Base-by-base conservation (phyloP, 768 basidiomycete species). In the Rhizopogon salebrosus region DNA sequence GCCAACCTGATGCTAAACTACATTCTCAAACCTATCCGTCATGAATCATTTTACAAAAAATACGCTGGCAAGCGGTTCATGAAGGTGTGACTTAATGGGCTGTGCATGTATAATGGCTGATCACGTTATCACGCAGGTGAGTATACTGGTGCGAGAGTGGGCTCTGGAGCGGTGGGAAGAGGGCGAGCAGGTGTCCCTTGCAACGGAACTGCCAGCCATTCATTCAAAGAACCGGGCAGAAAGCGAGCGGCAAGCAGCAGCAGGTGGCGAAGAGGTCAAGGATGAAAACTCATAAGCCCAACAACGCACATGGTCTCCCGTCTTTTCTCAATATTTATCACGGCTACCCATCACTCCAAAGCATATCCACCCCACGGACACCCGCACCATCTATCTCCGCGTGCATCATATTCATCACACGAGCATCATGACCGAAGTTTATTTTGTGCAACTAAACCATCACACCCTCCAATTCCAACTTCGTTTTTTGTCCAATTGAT, bases 1-100 rank as follows among this genome's bases (percentile, higher is more conserved):
- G 95, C 91, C 0, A 89, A 87, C 63, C 61, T 89, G 56, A 93
- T 97, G 89, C 64, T 97, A 60, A 89, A 92, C 68, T 95, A 93
- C 63, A 74, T 95, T 53, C 74, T 93, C 49, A 79, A 86, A 60
- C 80, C 86, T 3, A 65, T 86, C 46, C 76, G 75, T 43, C 87
- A 93, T 54, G 83, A 90, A 48, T 83, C 83, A 26, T 86, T 97
- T 65, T 84, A 80, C 74, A 88, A 87, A 72, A 97, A 98, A 72
- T 98, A 94, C 63, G 84, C 90, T 0, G 79, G 82, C 26, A 92
- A 87, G 71, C 87, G 82, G 48, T 92, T 83, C 71, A 74, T 89
- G 73, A 92, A 92, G 79, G 91, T 92, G 42, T 16, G 76, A 66
- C 0, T 37, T 4, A 20, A 22, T 7, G 27, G 4, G 7, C 4